These are phyloP conservation scores for Acanthamoeba lenticulata DNA, from an alignment of 208 protist genomes.

Conservation along the genomic window DNA sequence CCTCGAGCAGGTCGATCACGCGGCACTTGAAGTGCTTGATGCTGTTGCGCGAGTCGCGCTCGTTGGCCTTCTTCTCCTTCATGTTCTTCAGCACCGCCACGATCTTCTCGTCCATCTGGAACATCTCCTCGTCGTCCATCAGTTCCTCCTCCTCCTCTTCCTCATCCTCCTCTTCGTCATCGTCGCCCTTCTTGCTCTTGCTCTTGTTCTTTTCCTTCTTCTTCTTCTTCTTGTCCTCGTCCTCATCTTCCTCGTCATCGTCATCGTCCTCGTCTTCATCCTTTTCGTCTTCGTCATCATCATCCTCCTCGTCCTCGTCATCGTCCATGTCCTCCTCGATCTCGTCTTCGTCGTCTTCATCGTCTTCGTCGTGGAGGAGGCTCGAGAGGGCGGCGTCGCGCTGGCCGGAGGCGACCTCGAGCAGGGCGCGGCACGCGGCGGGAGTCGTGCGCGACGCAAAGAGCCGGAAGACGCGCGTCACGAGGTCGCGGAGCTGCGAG, in stretches of 20 bases:
- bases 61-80: conserved; percentile 65
- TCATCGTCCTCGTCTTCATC: conserved; percentile 13
- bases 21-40: conserved; percentile 70
- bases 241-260: not conserved
- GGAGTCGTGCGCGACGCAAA: conserved; percentile 24
- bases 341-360: conserved; percentile 54
- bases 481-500: conserved; percentile 38
- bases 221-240: not conserved
- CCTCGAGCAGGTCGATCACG: conserved; percentile 61
- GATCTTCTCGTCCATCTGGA: conserved; percentile 70
- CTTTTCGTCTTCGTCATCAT: not conserved
- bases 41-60: conserved; percentile 12
- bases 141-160: conserved; percentile 10
- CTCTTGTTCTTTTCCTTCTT: not conserved
- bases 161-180: not conserved
- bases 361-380: conserved; percentile 7
- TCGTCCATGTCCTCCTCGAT: not conserved
- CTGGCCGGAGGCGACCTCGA: conserved; percentile 63
- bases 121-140: conserved; percentile 21
- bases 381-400: conserved; percentile 39
- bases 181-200: not conserved
- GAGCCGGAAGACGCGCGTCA: conserved; percentile 39
- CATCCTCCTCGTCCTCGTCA: not conserved
- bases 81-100: conserved; percentile 67
- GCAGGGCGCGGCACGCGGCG: conserved; percentile 1